Percentiles rank a stretch among this genome's conserved stretches.
These are phyloP conservation scores for Gossypium stocksii DNA, from an alignment of 345 rosid genomes.

Conservation along the genomic window DNA sequence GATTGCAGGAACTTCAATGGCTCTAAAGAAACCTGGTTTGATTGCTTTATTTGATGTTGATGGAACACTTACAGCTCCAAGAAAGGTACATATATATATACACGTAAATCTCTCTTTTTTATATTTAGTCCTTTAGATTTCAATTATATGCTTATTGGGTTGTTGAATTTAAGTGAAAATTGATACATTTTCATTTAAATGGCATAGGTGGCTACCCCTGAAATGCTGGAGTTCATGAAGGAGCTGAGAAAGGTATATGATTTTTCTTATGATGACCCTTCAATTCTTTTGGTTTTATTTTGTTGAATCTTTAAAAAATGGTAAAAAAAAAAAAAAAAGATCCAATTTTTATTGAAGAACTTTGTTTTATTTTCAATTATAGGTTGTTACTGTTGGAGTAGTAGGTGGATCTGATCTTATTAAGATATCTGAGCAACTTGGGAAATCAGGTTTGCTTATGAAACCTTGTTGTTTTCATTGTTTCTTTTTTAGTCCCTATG, in stretches of 20 bases:
- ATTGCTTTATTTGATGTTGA: slow-evolving; percentile 96
- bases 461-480: background rate
- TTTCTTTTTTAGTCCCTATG: background rate
- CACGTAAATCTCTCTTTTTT: background rate
- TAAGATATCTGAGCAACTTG: slow-evolving; percentile 95
- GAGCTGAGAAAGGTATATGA: slow-evolving; percentile 64
- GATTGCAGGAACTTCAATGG: slow-evolving; percentile 37
- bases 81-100: slow-evolving; percentile 44
- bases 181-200: background rate
- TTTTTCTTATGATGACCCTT: slow-evolving; percentile 9
- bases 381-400: slow-evolving; percentile 86
- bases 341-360: background rate
- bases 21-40: slow-evolving; percentile 54
- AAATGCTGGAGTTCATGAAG: slow-evolving; percentile 60
- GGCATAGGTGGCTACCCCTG: slow-evolving; percentile 43
- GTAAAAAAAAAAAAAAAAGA: too few relatives aligned
- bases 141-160: background rate
- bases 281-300: background rate
- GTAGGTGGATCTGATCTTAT: slow-evolving; percentile 94
- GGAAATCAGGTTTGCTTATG: slow-evolving; percentile 52
- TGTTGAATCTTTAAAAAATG: background rate
- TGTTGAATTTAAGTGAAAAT: background rate
- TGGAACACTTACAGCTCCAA: slow-evolving; percentile 96
- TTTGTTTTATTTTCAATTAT: slow-evolving; percentile 15
- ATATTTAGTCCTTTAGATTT: background rate